These are phyloP conservation scores for Penicillium lividum DNA, from an alignment of 495 filamentous ascomycete genomes.

Conservation along the genomic window DNA sequence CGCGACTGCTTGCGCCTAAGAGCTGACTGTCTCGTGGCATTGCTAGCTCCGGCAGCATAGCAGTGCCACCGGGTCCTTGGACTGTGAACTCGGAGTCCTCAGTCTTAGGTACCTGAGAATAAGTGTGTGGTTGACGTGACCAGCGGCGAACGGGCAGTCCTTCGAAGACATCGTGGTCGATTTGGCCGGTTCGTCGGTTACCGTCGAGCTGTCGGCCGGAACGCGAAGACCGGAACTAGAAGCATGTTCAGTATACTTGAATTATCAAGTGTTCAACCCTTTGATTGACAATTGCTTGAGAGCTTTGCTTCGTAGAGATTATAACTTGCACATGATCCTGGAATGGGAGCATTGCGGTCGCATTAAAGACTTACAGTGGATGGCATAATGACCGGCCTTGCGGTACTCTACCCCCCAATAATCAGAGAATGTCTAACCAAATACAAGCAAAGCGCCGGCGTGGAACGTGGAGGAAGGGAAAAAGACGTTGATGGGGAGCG, in stretches of 20 bases:
- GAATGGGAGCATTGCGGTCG: slow-evolving; percentile 8
- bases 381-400: slow-evolving; percentile 33
- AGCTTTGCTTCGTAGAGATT: neutral
- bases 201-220: slow-evolving; percentile 48
- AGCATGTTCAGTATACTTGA: slow-evolving; percentile 10
- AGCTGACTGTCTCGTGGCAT: slow-evolving; percentile 89
- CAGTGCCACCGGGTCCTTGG: slow-evolving; percentile 59
- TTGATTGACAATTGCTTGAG: neutral
- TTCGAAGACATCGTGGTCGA: slow-evolving; percentile 95
- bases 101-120: slow-evolving; percentile 64
- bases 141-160: slow-evolving; percentile 92
- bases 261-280: neutral
- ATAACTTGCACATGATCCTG: neutral
- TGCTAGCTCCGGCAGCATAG: slow-evolving; percentile 54
- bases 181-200: slow-evolving; percentile 72
- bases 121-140: slow-evolving; percentile 68
- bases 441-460: neutral
- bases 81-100: slow-evolving; percentile 47
- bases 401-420: neutral
- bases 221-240: slow-evolving; percentile 48
- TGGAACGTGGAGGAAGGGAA: neutral
- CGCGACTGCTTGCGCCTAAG: slow-evolving; percentile 74
- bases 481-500: slow-evolving; percentile 1
- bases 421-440: neutral
- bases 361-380: slow-evolving; percentile 42